phyloP scores from a whole-genome alignment of 352 stramenopile genomes.

The Halophytophthora polymorphica region DNA sequence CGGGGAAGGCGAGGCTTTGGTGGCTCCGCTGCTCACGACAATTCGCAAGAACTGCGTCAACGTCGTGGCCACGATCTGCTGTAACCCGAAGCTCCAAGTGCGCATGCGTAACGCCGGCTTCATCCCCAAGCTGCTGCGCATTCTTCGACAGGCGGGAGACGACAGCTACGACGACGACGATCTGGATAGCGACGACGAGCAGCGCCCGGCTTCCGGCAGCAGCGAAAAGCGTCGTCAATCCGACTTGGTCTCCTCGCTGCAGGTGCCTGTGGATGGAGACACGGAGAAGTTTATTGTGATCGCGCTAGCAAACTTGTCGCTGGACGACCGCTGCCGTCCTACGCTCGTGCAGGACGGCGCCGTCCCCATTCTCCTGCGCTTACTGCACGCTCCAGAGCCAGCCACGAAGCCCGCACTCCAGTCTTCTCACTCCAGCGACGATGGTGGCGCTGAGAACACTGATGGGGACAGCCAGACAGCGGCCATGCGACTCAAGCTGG shows the following conservation, averaged over 20 bases:
- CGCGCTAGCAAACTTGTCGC: constrained; percentile 61
- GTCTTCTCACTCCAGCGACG: constrained; percentile 9
- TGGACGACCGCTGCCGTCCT: constrained; percentile 68
- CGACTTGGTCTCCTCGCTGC: neutral
- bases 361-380: constrained; percentile 46
- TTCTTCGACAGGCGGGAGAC: constrained; percentile 25
- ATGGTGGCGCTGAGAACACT: neutral
- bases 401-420: neutral
- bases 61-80: constrained; percentile 65
- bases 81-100: constrained; percentile 63
- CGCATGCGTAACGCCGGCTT: constrained; percentile 54
- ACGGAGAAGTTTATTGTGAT: constrained; percentile 69
- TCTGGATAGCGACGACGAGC: constrained; percentile 26
- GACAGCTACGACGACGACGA: constrained; percentile 16
- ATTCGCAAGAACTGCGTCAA: constrained; percentile 69
- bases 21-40: constrained; percentile 17
- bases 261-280: constrained; percentile 37
- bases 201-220: neutral
- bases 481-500: constrained; percentile 58
- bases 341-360: constrained; percentile 62
- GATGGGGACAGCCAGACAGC: constrained; percentile 20
- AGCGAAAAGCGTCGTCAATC: neutral
- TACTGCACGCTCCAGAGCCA: constrained; percentile 33
- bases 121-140: constrained; percentile 46
- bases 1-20: constrained; percentile 14